Evolutionary conservation across 495 filamentous ascomycete species (phyloP).

Genomic region (Choiromyces venosus): DNA sequence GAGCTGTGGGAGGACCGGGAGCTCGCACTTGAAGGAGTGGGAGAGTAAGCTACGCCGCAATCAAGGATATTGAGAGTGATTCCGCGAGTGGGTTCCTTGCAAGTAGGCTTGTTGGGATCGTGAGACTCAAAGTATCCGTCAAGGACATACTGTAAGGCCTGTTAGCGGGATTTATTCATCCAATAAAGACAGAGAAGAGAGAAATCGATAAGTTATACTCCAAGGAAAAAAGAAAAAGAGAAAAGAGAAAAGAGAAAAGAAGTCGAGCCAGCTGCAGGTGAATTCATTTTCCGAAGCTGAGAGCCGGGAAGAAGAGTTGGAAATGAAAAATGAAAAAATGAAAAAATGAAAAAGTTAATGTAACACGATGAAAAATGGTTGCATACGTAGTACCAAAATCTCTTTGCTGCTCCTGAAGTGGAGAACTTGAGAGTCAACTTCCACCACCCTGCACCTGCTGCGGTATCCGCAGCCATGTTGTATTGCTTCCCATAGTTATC

Average conservation of each 20-base stretch:
- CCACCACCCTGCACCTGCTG: conserved; percentile 87
- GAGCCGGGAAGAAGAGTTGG: neutral
- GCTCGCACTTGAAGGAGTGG: conserved; percentile 40
- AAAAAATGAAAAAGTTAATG: conserved; percentile 6
- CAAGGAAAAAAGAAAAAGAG: neutral
- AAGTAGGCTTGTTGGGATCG: conserved; percentile 84
- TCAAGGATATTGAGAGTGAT: conserved; percentile 80
- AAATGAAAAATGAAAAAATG: conserved; percentile 3
- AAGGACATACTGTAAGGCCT: conserved; percentile 71
- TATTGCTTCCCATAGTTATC: conserved; percentile 92
- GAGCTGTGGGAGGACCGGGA: conserved; percentile 48
- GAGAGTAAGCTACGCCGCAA: conserved; percentile 43
- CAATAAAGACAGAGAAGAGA: conserved; percentile 16
- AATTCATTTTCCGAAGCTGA: neutral
- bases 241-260: conserved; percentile 5
- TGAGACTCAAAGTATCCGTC: conserved; percentile 98
- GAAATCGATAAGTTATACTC: conserved; percentile 5
- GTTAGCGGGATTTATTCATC: conserved; percentile 25
- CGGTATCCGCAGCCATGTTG: conserved; percentile 60
- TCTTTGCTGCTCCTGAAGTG: conserved; percentile 72
- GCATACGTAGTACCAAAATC: conserved; percentile 96
- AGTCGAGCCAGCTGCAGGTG: neutral
- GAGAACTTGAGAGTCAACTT: conserved; percentile 90
- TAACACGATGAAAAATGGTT: conserved; percentile 15
- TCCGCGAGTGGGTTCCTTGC: conserved; percentile 92